Percentiles rank a stretch among this genome's conserved stretches.
Conservation (phyloP, 495 filamentous ascomycete genomes). For the Xanthoparmelia taractica region DNA sequence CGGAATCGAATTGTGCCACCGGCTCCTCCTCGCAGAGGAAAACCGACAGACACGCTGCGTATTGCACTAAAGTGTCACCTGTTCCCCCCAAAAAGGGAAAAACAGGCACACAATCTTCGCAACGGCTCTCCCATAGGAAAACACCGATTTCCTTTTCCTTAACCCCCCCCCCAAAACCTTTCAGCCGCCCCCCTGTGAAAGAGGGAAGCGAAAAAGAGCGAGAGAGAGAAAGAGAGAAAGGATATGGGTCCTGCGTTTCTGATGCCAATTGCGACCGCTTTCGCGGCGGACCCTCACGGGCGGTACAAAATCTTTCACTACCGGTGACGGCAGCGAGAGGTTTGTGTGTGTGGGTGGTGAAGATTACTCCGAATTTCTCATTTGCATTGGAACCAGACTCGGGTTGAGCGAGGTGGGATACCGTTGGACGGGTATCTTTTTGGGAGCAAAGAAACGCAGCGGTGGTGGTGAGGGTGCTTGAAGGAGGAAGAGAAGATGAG, state of each 20-base stretch:
- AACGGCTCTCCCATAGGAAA: slow-evolving; percentile 80
- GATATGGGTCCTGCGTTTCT: slow-evolving; percentile 77
- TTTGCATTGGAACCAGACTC: slow-evolving; percentile 79
- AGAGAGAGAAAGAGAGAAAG: slow-evolving; percentile 24
- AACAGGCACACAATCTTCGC: slow-evolving; percentile 77
- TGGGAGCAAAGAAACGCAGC: slow-evolving; percentile 99
- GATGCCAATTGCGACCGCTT: slow-evolving; percentile 95
- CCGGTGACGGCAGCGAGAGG: slow-evolving; percentile 27
- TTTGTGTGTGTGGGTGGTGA: slow-evolving; percentile 49
- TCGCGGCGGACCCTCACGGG: slow-evolving; percentile 91
- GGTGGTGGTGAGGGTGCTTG: slow-evolving; percentile 90
- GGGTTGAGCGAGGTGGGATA: slow-evolving; percentile 19
- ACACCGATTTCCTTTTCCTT: slow-evolving; percentile 23
- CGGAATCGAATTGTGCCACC: slow-evolving; percentile 95
- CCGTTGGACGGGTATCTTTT: slow-evolving; percentile 37
- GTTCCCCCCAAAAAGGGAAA: slow-evolving; percentile 26
- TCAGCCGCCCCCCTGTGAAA: too few relatives aligned
- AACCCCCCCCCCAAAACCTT: slow-evolving; percentile 34
- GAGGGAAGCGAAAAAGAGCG: not conserved
- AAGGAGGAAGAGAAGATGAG: slow-evolving; percentile 40
- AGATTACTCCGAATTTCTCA: slow-evolving; percentile 99
- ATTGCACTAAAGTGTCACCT: slow-evolving; percentile 96
- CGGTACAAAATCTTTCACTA: slow-evolving; percentile 46
- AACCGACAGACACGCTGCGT: slow-evolving; percentile 69
- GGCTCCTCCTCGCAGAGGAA: slow-evolving; percentile 32